phyloP scores from a whole-genome alignment of 169 alveolate genomes.

The Blepharisma undulans region DNA sequence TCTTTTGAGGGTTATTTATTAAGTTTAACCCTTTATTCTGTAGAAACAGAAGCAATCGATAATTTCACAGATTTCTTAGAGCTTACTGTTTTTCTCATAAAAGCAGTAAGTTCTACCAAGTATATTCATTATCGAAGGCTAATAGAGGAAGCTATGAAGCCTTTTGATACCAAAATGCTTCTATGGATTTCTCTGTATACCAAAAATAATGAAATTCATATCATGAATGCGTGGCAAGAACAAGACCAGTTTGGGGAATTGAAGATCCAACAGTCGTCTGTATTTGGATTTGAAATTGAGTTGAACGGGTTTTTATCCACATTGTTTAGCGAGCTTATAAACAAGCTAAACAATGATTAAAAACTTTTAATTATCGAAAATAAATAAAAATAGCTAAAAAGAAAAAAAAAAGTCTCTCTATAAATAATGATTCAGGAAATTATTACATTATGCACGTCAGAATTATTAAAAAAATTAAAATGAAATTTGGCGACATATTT shows the following conservation, averaged over 20 bases:
- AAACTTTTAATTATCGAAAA: background rate
- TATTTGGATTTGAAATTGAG: background rate
- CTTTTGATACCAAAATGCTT: background rate
- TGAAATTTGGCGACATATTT: background rate
- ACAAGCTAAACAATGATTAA: background rate
- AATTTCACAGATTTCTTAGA: background rate
- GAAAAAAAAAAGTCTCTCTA: background rate
- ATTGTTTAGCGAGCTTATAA: background rate
- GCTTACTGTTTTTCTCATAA: background rate
- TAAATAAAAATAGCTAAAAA: too few relatives aligned
- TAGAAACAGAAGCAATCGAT: background rate
- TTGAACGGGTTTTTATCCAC: background rate
- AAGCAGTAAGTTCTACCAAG: background rate
- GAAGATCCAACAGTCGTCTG: background rate
- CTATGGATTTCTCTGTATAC: background rate
- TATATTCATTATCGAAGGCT: background rate
- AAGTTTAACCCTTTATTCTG: background rate
- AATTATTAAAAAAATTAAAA: too few relatives aligned
- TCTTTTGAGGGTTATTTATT: background rate
- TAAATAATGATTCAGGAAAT: background rate
- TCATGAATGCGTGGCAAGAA: background rate
- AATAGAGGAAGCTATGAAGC: background rate
- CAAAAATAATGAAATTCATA: background rate
- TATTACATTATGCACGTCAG: background rate
- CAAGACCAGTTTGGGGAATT: background rate